Percentiles rank a stretch among this genome's conserved stretches.
Evolutionary conservation across 306 rosid species (phyloP).

Genomic region (Corylus heterophylla): DNA sequence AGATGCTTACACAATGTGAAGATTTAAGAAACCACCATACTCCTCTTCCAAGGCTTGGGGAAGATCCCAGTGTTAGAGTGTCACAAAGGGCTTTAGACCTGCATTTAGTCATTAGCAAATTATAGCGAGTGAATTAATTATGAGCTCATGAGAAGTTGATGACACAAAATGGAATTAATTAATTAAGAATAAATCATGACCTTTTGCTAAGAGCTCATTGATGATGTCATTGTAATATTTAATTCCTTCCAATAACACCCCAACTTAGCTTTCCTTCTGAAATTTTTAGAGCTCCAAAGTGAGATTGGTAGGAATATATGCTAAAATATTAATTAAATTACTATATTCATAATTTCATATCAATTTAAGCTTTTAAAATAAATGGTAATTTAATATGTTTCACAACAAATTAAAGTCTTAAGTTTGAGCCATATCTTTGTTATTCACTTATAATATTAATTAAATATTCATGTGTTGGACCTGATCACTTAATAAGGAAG

Average conservation of each 20-base stretch:
- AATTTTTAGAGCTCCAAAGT: too few species aligned
- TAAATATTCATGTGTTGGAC: too few species aligned
- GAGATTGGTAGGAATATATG: too few species aligned
- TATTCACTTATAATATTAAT: too few species aligned
- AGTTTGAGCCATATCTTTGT: too few species aligned
- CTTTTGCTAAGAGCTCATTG: slow-evolving; percentile 47
- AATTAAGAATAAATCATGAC: slow-evolving; percentile 20
- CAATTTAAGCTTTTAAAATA: too few species aligned
- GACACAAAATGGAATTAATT: background rate
- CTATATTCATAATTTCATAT: too few species aligned
- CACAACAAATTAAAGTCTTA: too few species aligned
- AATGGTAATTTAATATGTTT: too few species aligned
- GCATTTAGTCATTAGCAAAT: background rate
- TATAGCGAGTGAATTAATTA: background rate
- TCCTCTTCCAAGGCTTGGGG: slow-evolving; percentile 49
- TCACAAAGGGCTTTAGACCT: slow-evolving; percentile 41
- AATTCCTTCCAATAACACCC: slow-evolving; percentile 57
- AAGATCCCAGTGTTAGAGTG: slow-evolving; percentile 48
- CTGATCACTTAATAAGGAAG: too few species aligned
- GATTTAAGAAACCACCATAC: slow-evolving; percentile 55
- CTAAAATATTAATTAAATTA: too few species aligned
- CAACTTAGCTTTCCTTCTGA: slow-evolving; percentile 57
- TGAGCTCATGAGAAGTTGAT: background rate
- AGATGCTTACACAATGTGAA: slow-evolving; percentile 45
- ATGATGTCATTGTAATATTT: slow-evolving; percentile 57